A percentile compares a stretch with the other conserved stretches of the same genome.
Evolutionary conservation across 129 eudicot genomes (phyloP).

Genomic region (Cynara cardunculus): DNA sequence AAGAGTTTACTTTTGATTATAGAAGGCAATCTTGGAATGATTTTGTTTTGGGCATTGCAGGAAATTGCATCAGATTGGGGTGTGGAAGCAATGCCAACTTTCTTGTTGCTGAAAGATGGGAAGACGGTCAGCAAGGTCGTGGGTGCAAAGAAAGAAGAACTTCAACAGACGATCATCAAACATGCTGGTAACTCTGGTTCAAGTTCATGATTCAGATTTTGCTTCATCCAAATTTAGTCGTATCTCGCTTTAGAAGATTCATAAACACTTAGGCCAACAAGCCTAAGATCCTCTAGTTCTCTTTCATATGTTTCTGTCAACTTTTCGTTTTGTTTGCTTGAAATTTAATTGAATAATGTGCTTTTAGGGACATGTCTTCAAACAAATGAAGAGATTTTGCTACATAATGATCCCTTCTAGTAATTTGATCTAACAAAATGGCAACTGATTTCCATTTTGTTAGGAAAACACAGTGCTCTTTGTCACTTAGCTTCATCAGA

Average conservation of each 20-base stretch:
- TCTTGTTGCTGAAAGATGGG: slow-evolving; percentile 55
- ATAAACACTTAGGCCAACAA: neutral
- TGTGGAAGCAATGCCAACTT: slow-evolving; percentile 87
- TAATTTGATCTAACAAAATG: neutral
- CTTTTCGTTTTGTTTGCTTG: neutral
- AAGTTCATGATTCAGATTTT: slow-evolving; percentile 10
- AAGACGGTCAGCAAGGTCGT: slow-evolving; percentile 47
- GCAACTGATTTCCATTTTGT: neutral
- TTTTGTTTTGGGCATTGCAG: slow-evolving; percentile 21
- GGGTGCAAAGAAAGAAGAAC: slow-evolving; percentile 73
- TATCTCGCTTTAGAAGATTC: neutral
- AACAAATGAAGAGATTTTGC: neutral
- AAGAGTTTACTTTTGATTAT: neutral
- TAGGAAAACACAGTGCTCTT: neutral
- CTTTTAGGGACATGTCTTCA: neutral
- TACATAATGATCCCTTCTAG: neutral
- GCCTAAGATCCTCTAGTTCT: neutral
- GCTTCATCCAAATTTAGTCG: neutral
- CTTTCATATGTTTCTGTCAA: neutral
- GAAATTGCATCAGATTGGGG: slow-evolving; percentile 61
- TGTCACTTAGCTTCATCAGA: neutral
- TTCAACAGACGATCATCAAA: slow-evolving; percentile 66
- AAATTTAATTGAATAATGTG: neutral
- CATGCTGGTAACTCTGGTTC: slow-evolving; percentile 33
- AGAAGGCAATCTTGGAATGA: neutral